phyloP scores from a whole-genome alignment of 2,329 filamentous ascomycete genomes.

The Microcera coccophila region DNA sequence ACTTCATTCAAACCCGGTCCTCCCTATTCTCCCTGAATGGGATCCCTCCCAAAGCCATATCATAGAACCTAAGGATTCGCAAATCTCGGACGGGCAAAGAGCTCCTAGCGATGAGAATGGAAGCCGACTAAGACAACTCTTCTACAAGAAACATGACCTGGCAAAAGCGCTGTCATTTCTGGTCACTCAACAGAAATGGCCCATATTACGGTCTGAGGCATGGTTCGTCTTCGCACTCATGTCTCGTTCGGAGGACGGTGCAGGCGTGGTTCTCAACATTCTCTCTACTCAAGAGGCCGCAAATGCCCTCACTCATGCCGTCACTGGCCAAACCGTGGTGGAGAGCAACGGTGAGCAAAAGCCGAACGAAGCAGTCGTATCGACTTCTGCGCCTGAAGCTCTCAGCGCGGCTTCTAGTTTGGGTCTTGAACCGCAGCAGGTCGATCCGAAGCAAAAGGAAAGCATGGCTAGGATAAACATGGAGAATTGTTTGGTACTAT shows the following conservation, averaged over 20 bases:
- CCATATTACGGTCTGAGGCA: constrained; percentile 55
- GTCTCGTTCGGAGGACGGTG: constrained; percentile 49
- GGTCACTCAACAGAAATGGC: constrained; percentile 55
- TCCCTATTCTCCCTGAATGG: constrained; percentile 33
- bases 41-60: constrained; percentile 24
- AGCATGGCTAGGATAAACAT: constrained; percentile 51
- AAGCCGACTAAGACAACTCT: constrained; percentile 28
- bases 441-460: constrained; percentile 40
- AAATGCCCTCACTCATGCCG: constrained; percentile 42
- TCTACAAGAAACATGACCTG: constrained; percentile 47
- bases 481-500: constrained; percentile 58
- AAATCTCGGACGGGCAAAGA: constrained; percentile 1
- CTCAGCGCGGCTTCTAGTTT: constrained; percentile 32
- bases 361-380: constrained; percentile 15
- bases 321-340: constrained; percentile 42
- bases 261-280: constrained; percentile 41
- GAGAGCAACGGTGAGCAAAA: constrained; percentile 11
- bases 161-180: constrained; percentile 47
- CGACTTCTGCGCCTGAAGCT: constrained; percentile 8
- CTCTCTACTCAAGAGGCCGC: constrained; percentile 43
- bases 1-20: constrained; percentile 42
- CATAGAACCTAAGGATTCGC: constrained; percentile 4
- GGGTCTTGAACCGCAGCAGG: constrained; percentile 45
- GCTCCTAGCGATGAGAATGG: constrained; percentile 12
- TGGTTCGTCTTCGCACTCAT: constrained; percentile 62